Conservation (phyloP, 2,329 filamentous ascomycete species). For the Diplodia intermedia region DNA sequence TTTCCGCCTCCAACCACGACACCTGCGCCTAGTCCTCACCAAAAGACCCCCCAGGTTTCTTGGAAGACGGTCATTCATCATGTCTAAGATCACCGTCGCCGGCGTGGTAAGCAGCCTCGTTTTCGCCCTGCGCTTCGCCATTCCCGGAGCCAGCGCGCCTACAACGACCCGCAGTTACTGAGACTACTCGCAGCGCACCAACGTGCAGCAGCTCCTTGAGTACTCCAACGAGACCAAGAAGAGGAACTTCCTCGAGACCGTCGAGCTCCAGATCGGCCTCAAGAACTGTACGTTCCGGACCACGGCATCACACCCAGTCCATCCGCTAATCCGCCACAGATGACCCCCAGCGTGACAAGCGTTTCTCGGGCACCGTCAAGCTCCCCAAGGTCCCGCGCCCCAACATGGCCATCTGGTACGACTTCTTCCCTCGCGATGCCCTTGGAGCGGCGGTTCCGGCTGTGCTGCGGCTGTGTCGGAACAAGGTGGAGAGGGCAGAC, state of each 20-base stretch:
- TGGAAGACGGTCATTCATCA: slow-evolving; percentile 61
- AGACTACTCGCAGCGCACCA: slow-evolving; percentile 79
- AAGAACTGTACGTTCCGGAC: slow-evolving; percentile 49
- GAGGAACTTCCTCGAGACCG: slow-evolving; percentile 95
- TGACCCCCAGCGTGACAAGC: slow-evolving; percentile 99
- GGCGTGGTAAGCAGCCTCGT: slow-evolving; percentile 28
- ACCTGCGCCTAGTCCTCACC: slow-evolving; percentile 32
- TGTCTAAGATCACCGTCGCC: slow-evolving; percentile 85
- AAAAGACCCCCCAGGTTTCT: slow-evolving; percentile 43
- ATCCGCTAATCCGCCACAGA: slow-evolving; percentile 10
- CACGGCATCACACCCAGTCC: not conserved
- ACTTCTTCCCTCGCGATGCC: slow-evolving; percentile 7
- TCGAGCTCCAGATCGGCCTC: slow-evolving; percentile 68
- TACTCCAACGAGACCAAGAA: slow-evolving; percentile 92
- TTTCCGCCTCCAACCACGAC: slow-evolving; percentile 29
- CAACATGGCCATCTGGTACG: slow-evolving; percentile 82
- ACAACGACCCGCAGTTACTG: not conserved
- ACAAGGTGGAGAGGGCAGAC: not conserved
- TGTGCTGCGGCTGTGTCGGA: not conserved
- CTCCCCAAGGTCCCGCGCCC: slow-evolving; percentile 90
- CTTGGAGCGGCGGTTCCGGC: not conserved
- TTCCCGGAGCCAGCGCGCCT: slow-evolving; percentile 31
- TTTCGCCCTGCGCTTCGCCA: slow-evolving; percentile 10
- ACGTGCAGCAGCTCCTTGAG: slow-evolving; percentile 91
- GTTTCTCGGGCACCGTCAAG: slow-evolving; percentile 99